phyloP scores from a whole-genome alignment of 345 rosid species.

The Eucalyptus globulus region DNA sequence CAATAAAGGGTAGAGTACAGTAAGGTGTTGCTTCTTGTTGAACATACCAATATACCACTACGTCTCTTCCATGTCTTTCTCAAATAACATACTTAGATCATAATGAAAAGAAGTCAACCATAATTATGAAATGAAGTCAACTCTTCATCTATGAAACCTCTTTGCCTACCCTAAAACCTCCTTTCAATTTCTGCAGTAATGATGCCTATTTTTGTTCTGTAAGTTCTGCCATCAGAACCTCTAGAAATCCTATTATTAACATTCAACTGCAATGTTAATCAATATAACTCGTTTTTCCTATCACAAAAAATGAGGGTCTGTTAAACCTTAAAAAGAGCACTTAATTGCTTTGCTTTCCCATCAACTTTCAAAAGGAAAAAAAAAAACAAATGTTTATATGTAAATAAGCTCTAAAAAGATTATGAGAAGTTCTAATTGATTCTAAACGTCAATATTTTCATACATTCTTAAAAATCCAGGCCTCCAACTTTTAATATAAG shows the following conservation, averaged over 20 bases:
- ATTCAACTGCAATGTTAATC: neutral
- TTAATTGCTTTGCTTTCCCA: neutral
- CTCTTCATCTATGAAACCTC: neutral
- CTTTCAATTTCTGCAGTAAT: neutral
- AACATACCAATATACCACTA: neutral
- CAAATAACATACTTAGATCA: neutral
- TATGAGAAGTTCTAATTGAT: neutral
- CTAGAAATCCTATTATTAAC: neutral
- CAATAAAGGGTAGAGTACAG: neutral
- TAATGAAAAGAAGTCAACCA: neutral
- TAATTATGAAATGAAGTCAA: neutral
- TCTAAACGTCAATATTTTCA: neutral
- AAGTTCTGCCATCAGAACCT: neutral
- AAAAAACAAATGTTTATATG: neutral
- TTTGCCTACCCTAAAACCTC: neutral
- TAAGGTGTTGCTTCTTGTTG: neutral
- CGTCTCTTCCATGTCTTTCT: neutral
- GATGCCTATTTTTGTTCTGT: neutral
- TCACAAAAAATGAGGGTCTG: neutral
- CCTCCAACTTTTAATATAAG: neutral
- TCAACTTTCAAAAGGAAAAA: neutral
- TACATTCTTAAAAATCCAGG: neutral
- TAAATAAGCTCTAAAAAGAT: neutral
- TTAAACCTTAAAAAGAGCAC: neutral
- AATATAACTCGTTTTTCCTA: neutral